Evolutionary conservation across 148 eudicot species (phyloP), one percentile per base, ranked within the genome.

Genomic region (Heliamphora exappendiculata): DNA sequence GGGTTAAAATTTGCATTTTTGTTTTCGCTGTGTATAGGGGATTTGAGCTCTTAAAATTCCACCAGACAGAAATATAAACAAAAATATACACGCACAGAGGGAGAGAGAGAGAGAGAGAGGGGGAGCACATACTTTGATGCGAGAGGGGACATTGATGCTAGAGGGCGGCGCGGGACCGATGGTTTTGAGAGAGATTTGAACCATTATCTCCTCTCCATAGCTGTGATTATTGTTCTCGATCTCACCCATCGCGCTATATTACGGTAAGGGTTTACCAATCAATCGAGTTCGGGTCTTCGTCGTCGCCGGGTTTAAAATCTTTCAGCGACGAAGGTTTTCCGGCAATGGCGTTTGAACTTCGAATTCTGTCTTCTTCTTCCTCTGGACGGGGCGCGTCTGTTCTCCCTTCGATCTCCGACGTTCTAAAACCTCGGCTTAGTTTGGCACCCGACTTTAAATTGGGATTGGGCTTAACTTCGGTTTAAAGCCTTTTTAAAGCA

Each of bases 151-250:
- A 36, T 34, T 77, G 62, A 95, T 85, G 75, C 84, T 89, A 83
- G 86, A 80, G 59, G 94, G 96, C 44, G 90, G 97, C 76, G 87
- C 78, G 75, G 99, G 98, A 20, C 99, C 99, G 45, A 95, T 78
- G 59, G 87, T 86, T 74, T 84, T 93, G 51, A 93, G 83, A 54
- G 82, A 67, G 74, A 95, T 89, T 75, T 88, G 82, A 3, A 87
- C 97, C 53, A 66, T 84, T 16, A 49, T 81, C 26, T 69, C 71
- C 10, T 78, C 68, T 67, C 77, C 72, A 53, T 76, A 65, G 68
- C 63, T 67, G 74, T 73, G 67, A 19, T 22, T 6, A 37, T 75
- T 60, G 13, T 53, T 66, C 84, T 87, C 80, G 73, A 87, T 86
- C 79, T 81, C 86, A 24, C 65, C 76, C 93, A 86, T 87, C 33